Conservation (phyloP, 78 protist species). For the Corallochytrium limacisporum region DNA sequence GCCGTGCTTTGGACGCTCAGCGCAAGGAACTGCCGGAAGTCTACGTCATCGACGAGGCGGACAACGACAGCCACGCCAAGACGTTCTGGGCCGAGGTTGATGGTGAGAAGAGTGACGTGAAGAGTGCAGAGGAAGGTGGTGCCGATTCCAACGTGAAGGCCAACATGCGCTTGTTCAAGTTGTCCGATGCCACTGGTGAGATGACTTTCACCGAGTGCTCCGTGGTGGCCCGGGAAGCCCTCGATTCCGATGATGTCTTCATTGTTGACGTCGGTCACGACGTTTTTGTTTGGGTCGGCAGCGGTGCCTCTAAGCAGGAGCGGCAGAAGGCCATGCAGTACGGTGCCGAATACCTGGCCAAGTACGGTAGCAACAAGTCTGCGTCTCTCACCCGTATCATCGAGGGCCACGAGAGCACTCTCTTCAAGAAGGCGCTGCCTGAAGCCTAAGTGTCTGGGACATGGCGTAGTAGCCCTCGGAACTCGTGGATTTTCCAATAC, state of each 20-base stretch:
- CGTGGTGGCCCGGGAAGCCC: background rate
- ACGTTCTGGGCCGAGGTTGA: slow-evolving; percentile 12
- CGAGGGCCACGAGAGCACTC: background rate
- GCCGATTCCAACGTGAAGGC: background rate
- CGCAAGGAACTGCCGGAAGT: slow-evolving; percentile 21
- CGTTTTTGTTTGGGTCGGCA: slow-evolving; percentile 41
- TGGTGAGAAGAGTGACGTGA: background rate
- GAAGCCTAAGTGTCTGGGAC: no score
- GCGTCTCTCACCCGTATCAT: background rate
- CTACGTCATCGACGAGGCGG: slow-evolving; percentile 1
- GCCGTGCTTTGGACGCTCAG: slow-evolving; percentile 14
- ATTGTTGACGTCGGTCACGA: slow-evolving; percentile 31
- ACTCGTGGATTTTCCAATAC: no score
- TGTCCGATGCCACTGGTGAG: slow-evolving; percentile 17
- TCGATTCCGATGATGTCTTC: slow-evolving; percentile 30
- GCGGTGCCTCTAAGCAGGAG: slow-evolving; percentile 13
- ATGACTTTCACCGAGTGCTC: background rate
- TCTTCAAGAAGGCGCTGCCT: background rate
- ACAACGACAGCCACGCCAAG: slow-evolving; percentile 9
- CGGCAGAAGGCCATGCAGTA: background rate
- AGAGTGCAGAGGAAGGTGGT: slow-evolving; percentile 31
- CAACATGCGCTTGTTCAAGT: background rate
- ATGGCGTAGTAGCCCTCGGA: no score
- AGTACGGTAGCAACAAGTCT: background rate
- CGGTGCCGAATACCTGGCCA: background rate